Percentiles rank a stretch among this genome's conserved stretches.
These are phyloP conservation scores for Podospora pseudocomata DNA, from an alignment of 495 filamentous ascomycete genomes.

Conservation along the genomic window DNA sequence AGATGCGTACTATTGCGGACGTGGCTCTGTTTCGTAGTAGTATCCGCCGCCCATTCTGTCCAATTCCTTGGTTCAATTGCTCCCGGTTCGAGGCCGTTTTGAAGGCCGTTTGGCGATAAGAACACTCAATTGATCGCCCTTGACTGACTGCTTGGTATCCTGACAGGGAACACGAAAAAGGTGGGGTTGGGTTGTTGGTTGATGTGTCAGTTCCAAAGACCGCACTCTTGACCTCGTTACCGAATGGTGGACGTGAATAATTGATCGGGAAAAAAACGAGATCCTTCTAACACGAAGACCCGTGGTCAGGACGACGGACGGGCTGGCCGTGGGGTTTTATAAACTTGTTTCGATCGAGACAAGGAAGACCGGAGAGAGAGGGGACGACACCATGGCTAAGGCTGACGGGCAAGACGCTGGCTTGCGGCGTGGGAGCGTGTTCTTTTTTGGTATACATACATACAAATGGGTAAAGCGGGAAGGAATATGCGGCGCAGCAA, in stretches of 20 bases:
- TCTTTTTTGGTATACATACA: neutral
- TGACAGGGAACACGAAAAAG: no score
- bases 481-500: neutral
- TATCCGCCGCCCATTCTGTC: neutral
- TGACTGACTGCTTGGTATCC: no score
- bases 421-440: neutral
- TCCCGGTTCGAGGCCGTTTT: no score
- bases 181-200: neutral
- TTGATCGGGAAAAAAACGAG: no score
- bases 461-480: neutral
- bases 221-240: neutral
- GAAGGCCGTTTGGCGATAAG: neutral
- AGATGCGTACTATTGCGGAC: slow-evolving; percentile 10
- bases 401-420: neutral
- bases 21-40: slow-evolving; percentile 13
- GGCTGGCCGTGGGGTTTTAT: neutral
- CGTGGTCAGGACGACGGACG: neutral
- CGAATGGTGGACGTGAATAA: neutral
- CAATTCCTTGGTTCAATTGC: neutral
- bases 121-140: neutral
- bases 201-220: neutral
- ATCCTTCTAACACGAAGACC: neutral
- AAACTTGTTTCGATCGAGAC: slow-evolving; percentile 6
- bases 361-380: neutral
- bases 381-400: neutral